Evolutionary conservation across 495 filamentous ascomycete species (phyloP).

Genomic region (Aspergillus kassunensis): DNA sequence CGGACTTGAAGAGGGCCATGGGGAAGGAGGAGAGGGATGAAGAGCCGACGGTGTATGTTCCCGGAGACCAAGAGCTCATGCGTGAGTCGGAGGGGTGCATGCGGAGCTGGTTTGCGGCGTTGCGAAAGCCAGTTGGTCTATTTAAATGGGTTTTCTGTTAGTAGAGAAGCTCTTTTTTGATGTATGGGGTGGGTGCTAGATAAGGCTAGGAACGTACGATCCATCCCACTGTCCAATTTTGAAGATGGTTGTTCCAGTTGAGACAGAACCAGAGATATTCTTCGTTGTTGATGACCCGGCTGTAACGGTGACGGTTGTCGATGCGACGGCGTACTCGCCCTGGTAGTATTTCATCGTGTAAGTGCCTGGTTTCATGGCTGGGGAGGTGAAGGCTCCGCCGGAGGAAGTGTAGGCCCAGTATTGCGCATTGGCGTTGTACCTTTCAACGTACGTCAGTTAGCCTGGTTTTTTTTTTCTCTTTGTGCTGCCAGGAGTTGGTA

Average conservation of each 20-base stretch:
- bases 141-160: too few species aligned
- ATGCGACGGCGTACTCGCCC: slow-evolving; percentile 56
- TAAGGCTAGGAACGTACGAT: slow-evolving; percentile 29
- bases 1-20: slow-evolving; percentile 61
- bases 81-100: slow-evolving; percentile 65
- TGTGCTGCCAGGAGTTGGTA: too few species aligned
- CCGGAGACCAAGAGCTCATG: slow-evolving; percentile 55
- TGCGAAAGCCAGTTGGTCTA: slow-evolving; percentile 60
- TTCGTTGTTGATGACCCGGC: slow-evolving; percentile 50
- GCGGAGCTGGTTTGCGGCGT: slow-evolving; percentile 58
- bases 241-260: slow-evolving; percentile 50
- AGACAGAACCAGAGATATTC: slow-evolving; percentile 48
- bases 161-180: too few species aligned
- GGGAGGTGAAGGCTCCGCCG: slow-evolving; percentile 55
- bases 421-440: slow-evolving; percentile 56
- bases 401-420: slow-evolving; percentile 58
- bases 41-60: slow-evolving; percentile 57
- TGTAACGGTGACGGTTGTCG: slow-evolving; percentile 47
- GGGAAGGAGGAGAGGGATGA: slow-evolving; percentile 51
- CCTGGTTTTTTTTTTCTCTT: too few species aligned
- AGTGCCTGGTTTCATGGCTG: slow-evolving; percentile 62
- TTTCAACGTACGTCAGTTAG: slow-evolving; percentile 2
- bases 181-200: too few species aligned
- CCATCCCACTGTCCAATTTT: slow-evolving; percentile 64
- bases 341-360: slow-evolving; percentile 68